These are phyloP conservation scores for Nidula microcarpa DNA, from an alignment of 768 basidiomycete species.

Conservation along the genomic window DNA sequence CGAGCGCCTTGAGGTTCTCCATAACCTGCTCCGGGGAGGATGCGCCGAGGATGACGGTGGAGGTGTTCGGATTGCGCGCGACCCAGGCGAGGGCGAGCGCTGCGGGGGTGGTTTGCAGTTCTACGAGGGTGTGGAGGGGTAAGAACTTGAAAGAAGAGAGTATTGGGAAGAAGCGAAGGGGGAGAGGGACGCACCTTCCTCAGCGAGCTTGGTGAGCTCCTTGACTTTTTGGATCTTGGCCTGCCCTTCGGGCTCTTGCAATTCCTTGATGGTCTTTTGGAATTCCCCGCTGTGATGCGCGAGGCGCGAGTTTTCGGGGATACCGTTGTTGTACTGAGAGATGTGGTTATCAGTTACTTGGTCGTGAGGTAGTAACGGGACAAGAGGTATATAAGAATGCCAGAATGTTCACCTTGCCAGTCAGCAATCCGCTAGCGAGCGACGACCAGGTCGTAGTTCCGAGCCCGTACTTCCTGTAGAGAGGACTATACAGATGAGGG, in stretches of 20 bases:
- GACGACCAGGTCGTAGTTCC: conserved; percentile 78
- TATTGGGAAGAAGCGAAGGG: neutral
- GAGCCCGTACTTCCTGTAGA: conserved; percentile 64
- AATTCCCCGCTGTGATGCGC: conserved; percentile 50
- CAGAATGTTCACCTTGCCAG: conserved; percentile 54
- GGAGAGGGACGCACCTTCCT: conserved; percentile 24
- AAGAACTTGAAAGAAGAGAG: neutral
- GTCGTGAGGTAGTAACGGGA: neutral
- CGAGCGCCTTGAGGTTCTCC: conserved; percentile 69
- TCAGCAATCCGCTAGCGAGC: conserved; percentile 67
- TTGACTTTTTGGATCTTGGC: conserved; percentile 68
- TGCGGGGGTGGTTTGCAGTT: conserved; percentile 44
- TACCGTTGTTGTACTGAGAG: conserved; percentile 64
- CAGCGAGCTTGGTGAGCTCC: conserved; percentile 62
- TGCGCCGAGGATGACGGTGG: conserved; percentile 69
- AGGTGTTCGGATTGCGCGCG: conserved; percentile 63
- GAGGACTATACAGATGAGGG: conserved; percentile 26
- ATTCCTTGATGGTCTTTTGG: conserved; percentile 47
- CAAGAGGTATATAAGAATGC: neutral
- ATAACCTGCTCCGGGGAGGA: conserved; percentile 59
- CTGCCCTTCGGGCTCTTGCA: conserved; percentile 56
- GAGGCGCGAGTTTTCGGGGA: conserved; percentile 72
- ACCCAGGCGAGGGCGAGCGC: conserved; percentile 81
- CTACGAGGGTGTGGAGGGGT: conserved; percentile 6
- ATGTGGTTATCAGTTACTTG: neutral